Conservation (phyloP, 1,284 basidiomycete species). For the Ustilago shanxiensis region DNA sequence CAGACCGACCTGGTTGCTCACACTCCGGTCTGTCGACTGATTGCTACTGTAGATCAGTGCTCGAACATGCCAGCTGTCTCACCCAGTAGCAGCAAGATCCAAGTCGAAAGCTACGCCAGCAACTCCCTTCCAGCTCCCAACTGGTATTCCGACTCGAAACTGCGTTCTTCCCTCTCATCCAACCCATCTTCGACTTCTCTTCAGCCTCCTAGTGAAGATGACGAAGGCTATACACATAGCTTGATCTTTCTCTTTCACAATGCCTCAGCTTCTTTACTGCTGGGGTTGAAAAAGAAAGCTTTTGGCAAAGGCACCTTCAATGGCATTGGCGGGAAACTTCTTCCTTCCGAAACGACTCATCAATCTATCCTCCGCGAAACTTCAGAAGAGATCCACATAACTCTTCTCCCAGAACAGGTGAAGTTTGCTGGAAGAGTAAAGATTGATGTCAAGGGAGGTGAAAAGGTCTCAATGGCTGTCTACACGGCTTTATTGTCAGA, state of each 20-base stretch:
- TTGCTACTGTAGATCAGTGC: too few species aligned
- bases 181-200: too few species aligned
- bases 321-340: conserved; percentile 33
- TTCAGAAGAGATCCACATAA: conserved; percentile 13
- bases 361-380: conserved; percentile 24
- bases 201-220: background rate
- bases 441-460: conserved; percentile 20
- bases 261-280: background rate
- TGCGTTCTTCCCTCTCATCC: background rate
- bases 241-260: conserved; percentile 15
- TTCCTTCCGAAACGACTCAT: conserved; percentile 1
- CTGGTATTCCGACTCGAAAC: background rate
- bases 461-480: conserved; percentile 18
- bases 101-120: background rate
- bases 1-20: too few species aligned
- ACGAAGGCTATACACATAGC: conserved; percentile 26
- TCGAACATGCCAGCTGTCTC: too few species aligned
- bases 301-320: conserved; percentile 25
- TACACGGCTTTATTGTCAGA: background rate
- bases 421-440: conserved; percentile 2
- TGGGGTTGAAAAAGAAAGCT: conserved; percentile 21
- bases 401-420: background rate
- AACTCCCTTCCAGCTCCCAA: background rate
- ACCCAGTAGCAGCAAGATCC: background rate
- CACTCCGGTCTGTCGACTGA: too few species aligned